Conservation (phyloP, 768 basidiomycete species). For the Solioccasus polychromus region DNA sequence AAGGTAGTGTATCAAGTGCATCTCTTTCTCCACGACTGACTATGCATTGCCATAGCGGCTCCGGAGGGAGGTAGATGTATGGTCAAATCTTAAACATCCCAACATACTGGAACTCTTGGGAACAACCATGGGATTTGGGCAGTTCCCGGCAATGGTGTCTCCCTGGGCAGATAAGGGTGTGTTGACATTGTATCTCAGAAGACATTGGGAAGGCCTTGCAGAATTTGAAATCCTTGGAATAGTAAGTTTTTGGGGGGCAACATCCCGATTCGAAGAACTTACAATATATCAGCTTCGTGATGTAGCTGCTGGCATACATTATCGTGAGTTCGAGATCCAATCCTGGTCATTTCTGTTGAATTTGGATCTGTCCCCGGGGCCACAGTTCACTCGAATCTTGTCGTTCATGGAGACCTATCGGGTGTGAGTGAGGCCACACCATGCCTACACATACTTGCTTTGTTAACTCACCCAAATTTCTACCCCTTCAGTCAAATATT, state of each 20-base stretch:
- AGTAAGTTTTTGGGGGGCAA: neutral
- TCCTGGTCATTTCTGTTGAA: neutral
- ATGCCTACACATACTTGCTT: neutral
- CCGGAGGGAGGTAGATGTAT: constrained; percentile 24
- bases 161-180: constrained; percentile 25
- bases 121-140: constrained; percentile 22
- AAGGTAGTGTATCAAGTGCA: neutral
- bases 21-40: neutral
- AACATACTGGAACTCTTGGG: constrained; percentile 26
- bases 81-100: constrained; percentile 21
- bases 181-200: constrained; percentile 20
- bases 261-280: too few species aligned
- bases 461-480: neutral
- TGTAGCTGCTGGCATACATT: constrained; percentile 12
- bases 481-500: constrained; percentile 37
- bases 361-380: neutral
- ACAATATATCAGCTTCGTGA: neutral
- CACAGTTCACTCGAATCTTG: constrained; percentile 15
- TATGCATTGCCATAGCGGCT: constrained; percentile 9
- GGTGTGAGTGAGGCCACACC: constrained; percentile 5
- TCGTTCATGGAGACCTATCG: constrained; percentile 21
- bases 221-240: neutral
- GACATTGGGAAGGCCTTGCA: constrained; percentile 6
- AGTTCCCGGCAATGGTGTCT: constrained; percentile 26
- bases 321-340: constrained; percentile 5